Base-by-base conservation (phyloP, 768 basidiomycete species). In the Russula sp. region DNA sequence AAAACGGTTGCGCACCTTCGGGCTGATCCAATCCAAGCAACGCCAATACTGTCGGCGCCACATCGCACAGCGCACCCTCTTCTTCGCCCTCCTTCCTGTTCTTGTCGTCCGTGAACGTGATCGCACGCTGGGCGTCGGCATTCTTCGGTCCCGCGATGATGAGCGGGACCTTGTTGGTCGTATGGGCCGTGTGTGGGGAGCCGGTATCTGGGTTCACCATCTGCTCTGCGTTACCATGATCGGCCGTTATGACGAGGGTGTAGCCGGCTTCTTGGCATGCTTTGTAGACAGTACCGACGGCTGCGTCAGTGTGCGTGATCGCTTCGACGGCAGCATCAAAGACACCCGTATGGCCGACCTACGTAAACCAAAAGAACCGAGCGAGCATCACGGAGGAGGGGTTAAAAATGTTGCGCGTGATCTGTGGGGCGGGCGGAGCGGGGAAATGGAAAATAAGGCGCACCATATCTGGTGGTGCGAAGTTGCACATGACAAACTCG, bases 401-500 rank as follows among this genome's bases (percentile, higher is more conserved):
- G 36, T n/a, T n/a, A n/a, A n/a, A n/a, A n/a, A n/a, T n/a, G n/a
- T n/a, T n/a, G n/a, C n/a, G n/a, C n/a, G n/a, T n/a, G n/a, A n/a
- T n/a, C n/a, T n/a, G n/a, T n/a, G 7, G 45, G 4, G 36, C 10
- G 22, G 35, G 18, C 43, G 13, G n/a, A 10, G 13, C 11, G 52
- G 14, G 14, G 35, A 47, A 48, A 36, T 39, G 36, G 20, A 36
- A 57, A 55, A 41, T 34, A 16, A 47, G 53, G 36, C 46, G 42
- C 51, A 87, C 94, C 94, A 97, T 96, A 70, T 98, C 94, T 5
- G 94, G 94, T 39, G 94, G 94, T 4, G 94, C 94, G 73, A 96
- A 97, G 76, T 96, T 97, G 78, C 93, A 96, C 93, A 97, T 97
- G 61, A 97, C 83, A 70, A 97, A 97, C 47, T 95, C 89, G 69